Evolutionary conservation across 1,284 basidiomycete genomes (phyloP).

Genomic region (Rhodotorula sp.): DNA sequence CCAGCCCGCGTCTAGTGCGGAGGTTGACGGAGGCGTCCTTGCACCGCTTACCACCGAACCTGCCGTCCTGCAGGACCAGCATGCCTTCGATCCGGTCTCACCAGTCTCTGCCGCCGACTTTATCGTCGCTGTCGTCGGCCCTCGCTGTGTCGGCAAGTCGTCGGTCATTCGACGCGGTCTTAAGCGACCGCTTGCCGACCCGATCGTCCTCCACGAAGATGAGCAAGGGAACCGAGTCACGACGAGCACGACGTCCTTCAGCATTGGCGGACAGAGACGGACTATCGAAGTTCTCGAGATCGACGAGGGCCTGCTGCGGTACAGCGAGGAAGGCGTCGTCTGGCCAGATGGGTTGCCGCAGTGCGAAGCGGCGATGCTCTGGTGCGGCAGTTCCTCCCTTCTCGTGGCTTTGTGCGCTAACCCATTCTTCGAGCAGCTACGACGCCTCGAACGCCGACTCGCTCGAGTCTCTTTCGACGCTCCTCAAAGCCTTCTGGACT

Average conservation of each 20-base stretch:
- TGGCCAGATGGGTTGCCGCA: slow-evolving; percentile 44
- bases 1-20: no score
- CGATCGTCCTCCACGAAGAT: slow-evolving; percentile 25
- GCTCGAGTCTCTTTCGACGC: slow-evolving; percentile 30
- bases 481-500: slow-evolving; percentile 46
- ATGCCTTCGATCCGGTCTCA: background rate
- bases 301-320: slow-evolving; percentile 40
- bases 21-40: no score
- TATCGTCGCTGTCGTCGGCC: slow-evolving; percentile 43
- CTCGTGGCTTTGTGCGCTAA: background rate
- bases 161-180: slow-evolving; percentile 44
- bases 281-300: slow-evolving; percentile 46
- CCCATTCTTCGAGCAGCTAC: slow-evolving; percentile 34
- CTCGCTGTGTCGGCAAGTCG: slow-evolving; percentile 46
- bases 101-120: slow-evolving; percentile 25
- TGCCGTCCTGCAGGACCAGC: no score
- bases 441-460: slow-evolving; percentile 44
- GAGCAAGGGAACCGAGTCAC: slow-evolving; percentile 40
- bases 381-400: slow-evolving; percentile 29
- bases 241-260: slow-evolving; percentile 39
- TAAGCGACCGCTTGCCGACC: slow-evolving; percentile 13
- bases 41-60: no score
- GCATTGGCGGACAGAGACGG: slow-evolving; percentile 26
- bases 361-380: slow-evolving; percentile 46
- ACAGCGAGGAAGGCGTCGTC: slow-evolving; percentile 36